Base-by-base conservation (phyloP, 2,329 filamentous ascomycete species). In the Talaromyces sp. region DNA sequence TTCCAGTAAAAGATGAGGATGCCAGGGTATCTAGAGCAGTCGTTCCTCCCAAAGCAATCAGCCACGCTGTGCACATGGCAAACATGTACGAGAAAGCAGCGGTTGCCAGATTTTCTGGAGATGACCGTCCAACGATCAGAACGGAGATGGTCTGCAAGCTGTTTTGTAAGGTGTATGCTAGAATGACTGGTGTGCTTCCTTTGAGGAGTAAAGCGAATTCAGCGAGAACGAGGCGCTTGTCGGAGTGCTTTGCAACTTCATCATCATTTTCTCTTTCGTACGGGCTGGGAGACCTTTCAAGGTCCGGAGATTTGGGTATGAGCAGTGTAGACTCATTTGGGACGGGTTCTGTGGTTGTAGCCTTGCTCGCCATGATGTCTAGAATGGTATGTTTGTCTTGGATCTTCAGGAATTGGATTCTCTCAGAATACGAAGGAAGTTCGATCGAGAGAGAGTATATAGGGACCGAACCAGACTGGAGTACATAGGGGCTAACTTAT, bases 11-110 rank as follows among this genome's bases (percentile, higher is more conserved):
- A 53, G 89, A 89, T 56, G 89, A 91, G 0, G 91, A 93, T 1
- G 91, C 92, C 27, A 96, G 81, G 0, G 92, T 96, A 75, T 96
- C 92, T 51, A 96, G 84, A 0, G 92, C 92, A 1, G 91, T 96
- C 0, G 91, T 93, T 7, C 92, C 92, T 31, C 92, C 92, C 3
- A 96, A 84, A 0, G 89, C 92, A 66, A 96, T 91, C 43, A 96
- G 84, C 92, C 92, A 96, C 0, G 89, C 92, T 0, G 91, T 92
- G 25, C 90, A 88, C 90, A 94, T 93, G 63, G 92, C 92, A 71
- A 96, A 96, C 92, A 96, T 96, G 81, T 95, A 94, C 1, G 90
- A 91, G 72, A 96, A 96, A 0, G 92, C 92, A 1, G 91, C 89
- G 0, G 90, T 91, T 0, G 92, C 91, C 6, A 96, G 80, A 1